Evolutionary conservation across 805 yeast species (phyloP), one percentile per base, ranked within the genome.

Genomic region (Spathaspora passalidarum): DNA sequence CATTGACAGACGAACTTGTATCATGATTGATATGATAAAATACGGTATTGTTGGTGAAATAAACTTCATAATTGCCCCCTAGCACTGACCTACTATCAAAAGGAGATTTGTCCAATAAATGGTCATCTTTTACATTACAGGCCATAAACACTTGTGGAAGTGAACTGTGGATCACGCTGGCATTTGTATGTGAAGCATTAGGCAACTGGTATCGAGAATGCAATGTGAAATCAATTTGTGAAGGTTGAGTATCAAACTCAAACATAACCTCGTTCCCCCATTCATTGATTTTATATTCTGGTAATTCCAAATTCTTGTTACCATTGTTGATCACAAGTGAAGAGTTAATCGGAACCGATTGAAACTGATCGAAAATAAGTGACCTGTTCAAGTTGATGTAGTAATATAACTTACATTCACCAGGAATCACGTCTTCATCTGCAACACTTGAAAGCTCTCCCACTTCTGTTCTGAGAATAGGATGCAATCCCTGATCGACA

Each of bases 181-280:
- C 51, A 5, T 45, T 37, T n/a, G 42, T 43, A 0, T 48, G 39
- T 5, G 40, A 43, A 14, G 49, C 39, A 9, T 44, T 46, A 2
- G 75, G 75, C n/a, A 49, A 47, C 52, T 69, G 75, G 50, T 72
- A 72, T 32, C 77, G 54, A 6, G 75, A 62, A 49, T 72, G 76
- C 6, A 72, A 48, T 6, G 65, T 65, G 22, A 71, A 47, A 16
- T 56, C 60, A 4, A 66, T 48, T 2, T 16, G 18, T 11, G 22
- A 23, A 10, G 40, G 38, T 18, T 49, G 44, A n/a, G 6, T 14
- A 18, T 53, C 51, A 36, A 62, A 51, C 45, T 65, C 68, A 38
- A 69, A 45, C 26, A 72, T 51, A 3, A 66, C 49, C 47, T 72
- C 75, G 46, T 57, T 65, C 0, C 77, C 77, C 76, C 76, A 72